Base-by-base conservation (phyloP, 306 rosid genomes). In the Cicer cuneatum region DNA sequence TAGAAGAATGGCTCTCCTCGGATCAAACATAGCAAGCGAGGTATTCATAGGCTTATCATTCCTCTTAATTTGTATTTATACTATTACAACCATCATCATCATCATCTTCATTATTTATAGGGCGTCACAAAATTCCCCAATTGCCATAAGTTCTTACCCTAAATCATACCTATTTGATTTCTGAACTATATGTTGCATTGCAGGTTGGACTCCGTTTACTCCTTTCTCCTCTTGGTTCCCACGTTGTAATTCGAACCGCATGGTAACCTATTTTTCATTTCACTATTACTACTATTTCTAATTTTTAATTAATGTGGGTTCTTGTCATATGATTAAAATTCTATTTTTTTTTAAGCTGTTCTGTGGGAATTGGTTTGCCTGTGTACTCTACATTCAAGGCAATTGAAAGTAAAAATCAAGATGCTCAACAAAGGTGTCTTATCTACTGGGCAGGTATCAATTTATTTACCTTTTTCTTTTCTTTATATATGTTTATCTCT, bases 351-450 rank as follows among this genome's bases (percentile, higher is more conserved):
- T 69, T 41, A 18, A 93, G 98, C 73, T 93, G 98, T 72, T 78
- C 97, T 66, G 92, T 91, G 37, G 98, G 97, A 78, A 59, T 89
- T 82, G 94, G 65, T 75, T 73, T 93, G 74, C 98, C 98, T 39
- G 94, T 93, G n/a, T 91, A 93, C 79, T 87, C 90, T 52, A 93
- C 97, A 33, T 89, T 88, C 81, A 91, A 88, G 88, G 97, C 98
- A 61, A 89, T 93, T 43, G 98, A 93, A 75, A 85, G 75, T 71
- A 88, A 84, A 67, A 89, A 91, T 82, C 83, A 85, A 74, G 33
- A 81, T 82, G 94, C 85, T 48, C 97, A 91, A 74, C 87, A 88
- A 24, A 80, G 82, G 80, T 88, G 93, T 86, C 98, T 93, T 86
- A 15, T 93, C 10, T 93, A 93, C 69, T 93, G 98, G 97, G 97